Evolutionary conservation across 1,139 yeast genomes (phyloP).

Genomic region (Lizanozyma gosingica): DNA sequence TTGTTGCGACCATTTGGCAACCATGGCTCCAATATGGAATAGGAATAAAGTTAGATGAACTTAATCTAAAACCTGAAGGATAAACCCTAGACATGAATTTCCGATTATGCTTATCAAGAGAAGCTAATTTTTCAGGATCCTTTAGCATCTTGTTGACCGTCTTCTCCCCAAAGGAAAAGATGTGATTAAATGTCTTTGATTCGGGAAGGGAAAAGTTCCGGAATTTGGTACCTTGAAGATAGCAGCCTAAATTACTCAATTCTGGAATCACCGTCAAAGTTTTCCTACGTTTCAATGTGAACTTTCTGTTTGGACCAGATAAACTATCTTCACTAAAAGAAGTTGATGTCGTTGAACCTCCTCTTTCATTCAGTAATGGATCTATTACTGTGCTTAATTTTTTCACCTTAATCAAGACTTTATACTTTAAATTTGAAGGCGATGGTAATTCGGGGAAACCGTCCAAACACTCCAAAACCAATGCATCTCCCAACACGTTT

Average conservation of each 20-base stretch:
- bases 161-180: constrained; percentile 81
- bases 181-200: constrained; percentile 71
- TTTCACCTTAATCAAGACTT: constrained; percentile 71
- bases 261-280: constrained; percentile 13
- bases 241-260: constrained; percentile 55
- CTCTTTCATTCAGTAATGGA: constrained; percentile 11
- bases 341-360: constrained; percentile 24
- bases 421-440: constrained; percentile 62
- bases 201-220: constrained; percentile 80
- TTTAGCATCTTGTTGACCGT: constrained; percentile 53
- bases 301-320: constrained; percentile 3
- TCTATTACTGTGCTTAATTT: constrained; percentile 25
- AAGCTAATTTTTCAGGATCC: constrained; percentile 42
- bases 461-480: constrained; percentile 38
- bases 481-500: constrained; percentile 48
- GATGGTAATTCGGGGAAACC: constrained; percentile 44
- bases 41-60: constrained; percentile 76
- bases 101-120: constrained; percentile 70
- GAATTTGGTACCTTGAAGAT: constrained; percentile 67
- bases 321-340: constrained; percentile 43
- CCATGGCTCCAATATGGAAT: constrained; percentile 76
- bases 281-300: not conserved
- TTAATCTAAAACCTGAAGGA: constrained; percentile 72
- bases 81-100: constrained; percentile 73
- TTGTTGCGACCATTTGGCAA: constrained; percentile 89